phyloP scores from a whole-genome alignment of 352 stramenopile species.

The Phytopythium litorale region DNA sequence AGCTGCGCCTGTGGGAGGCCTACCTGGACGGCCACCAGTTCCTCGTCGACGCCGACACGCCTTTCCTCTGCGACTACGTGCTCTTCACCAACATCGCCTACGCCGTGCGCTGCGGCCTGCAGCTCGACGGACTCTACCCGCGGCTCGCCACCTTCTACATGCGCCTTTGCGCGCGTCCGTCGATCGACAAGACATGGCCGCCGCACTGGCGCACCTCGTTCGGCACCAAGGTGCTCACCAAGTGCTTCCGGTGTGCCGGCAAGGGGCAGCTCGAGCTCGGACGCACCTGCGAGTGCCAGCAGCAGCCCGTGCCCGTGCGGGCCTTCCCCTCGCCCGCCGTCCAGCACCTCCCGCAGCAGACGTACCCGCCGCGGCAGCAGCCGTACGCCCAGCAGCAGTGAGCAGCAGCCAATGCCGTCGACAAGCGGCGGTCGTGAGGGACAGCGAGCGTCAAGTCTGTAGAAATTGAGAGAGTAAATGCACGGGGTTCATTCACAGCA shows the following conservation, averaged over 20 bases:
- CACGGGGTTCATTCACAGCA: background rate
- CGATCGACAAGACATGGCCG: slow-evolving; percentile 76
- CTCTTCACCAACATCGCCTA: slow-evolving; percentile 87
- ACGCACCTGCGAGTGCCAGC: slow-evolving; percentile 14
- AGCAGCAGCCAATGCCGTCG: background rate
- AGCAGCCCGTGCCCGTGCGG: background rate
- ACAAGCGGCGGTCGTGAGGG: background rate
- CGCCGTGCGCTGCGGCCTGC: slow-evolving; percentile 77
- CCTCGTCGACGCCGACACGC: slow-evolving; percentile 53
- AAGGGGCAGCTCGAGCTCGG: slow-evolving; percentile 8
- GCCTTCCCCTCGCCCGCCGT: background rate
- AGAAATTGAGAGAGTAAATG: slow-evolving; percentile 7
- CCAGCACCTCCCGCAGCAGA: background rate
- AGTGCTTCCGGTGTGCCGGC: slow-evolving; percentile 62
- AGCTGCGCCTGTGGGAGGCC: slow-evolving; percentile 74
- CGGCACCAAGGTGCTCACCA: slow-evolving; percentile 73
- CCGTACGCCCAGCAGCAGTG: slow-evolving; percentile 2
- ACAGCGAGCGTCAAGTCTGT: background rate
- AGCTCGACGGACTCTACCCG: slow-evolving; percentile 78
- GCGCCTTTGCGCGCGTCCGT: slow-evolving; percentile 59
- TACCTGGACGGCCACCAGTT: slow-evolving; percentile 65
- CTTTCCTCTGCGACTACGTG: slow-evolving; percentile 77
- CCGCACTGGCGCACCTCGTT: slow-evolving; percentile 80
- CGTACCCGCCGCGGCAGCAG: background rate
- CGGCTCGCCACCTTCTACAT: slow-evolving; percentile 78